phyloP scores from a whole-genome alignment of 2,329 filamentous ascomycete genomes.

The Arthroderma sp. region DNA sequence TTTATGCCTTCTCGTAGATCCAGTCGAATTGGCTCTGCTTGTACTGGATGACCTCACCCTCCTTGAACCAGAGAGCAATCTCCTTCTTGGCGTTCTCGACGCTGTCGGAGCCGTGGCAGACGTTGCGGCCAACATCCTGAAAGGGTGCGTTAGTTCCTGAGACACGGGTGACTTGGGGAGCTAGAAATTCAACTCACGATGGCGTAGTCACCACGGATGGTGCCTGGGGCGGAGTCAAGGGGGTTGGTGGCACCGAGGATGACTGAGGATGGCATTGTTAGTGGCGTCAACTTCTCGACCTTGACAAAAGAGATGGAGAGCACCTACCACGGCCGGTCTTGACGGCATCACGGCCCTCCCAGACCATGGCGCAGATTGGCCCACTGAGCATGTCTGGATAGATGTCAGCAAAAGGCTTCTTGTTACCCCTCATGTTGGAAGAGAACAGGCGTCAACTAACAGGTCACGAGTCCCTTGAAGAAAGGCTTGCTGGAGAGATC shows the following conservation, averaged over 20 bases:
- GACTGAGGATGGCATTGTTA: constrained; percentile 34
- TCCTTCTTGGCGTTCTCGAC: constrained; percentile 99
- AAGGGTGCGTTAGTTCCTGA: constrained; percentile 9
- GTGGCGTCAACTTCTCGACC: not conserved
- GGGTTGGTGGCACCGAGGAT: constrained; percentile 99
- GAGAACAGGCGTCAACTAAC: constrained; percentile 43
- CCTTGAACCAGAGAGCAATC: constrained; percentile 96
- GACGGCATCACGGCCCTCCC: constrained; percentile 97
- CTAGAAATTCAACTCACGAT: constrained; percentile 42
- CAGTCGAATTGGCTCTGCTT: constrained; percentile 77
- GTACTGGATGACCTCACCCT: constrained; percentile 72
- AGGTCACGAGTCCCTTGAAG: constrained; percentile 87
- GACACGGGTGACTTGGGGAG: constrained; percentile 6
- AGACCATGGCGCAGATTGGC: constrained; percentile 98
- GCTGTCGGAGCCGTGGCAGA: constrained; percentile 98
- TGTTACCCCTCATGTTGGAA: not conserved
- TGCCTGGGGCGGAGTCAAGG: constrained; percentile 81
- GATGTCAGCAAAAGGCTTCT: not conserved
- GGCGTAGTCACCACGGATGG: constrained; percentile 91
- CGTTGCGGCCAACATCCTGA: constrained; percentile 81
- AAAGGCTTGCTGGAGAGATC: constrained; percentile 92
- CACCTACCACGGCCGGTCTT: constrained; percentile 85
- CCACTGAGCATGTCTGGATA: constrained; percentile 82
- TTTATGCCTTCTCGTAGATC: constrained; percentile 82
- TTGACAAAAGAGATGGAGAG: not conserved